Evolutionary conservation across 805 yeast genomes (phyloP), one percentile per base, ranked within the genome.

Genomic region (Candida chilensis): DNA sequence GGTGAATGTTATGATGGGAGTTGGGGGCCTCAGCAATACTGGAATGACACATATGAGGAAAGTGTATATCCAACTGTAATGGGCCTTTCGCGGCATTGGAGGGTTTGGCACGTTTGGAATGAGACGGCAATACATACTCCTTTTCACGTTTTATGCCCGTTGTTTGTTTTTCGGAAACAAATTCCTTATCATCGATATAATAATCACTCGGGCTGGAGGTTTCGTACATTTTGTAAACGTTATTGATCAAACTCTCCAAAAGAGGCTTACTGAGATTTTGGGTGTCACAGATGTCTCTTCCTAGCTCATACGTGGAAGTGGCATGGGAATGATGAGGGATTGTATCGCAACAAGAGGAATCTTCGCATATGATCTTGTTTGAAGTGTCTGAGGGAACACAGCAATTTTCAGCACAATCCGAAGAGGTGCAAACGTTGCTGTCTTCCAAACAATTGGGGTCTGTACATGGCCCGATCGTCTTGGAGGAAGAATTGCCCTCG

Each of bases 1-100:
- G 64, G 34, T 61, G 64, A 17, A 55, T 48, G 29, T 51, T 52
- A 36, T 32, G 30, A 33, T 27, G 3, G 12, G 22, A 22, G 5
- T 6, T 8, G 11, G 32, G 21, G 5, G 24, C 4, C 12, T 24
- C n/a, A 18, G 4, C 20, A 5, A 17, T 12, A 16, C 13, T 9
- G n/a, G 47, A 52, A 34, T 60, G 64, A 34, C 61, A 55, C 21
- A 47, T 55, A 37, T 54, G 63, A 4, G 67, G 67, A 36, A 57
- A 60, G 36, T 61, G 67, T 10, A 60, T 40, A 15, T 42, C 40
- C 21, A 37, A 28, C 24, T 22, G 27, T 27, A 27, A 24, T 27
- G 30, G 24, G 21, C 8, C 20, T n/a, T n/a, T n/a, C n/a, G n/a
- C n/a, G n/a, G n/a, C n/a, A 11, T 27, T 26, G 35, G 27, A 10